Evolutionary conservation across 2,329 filamentous ascomycete species (phyloP).

Genomic region (Cercospora sojina): DNA sequence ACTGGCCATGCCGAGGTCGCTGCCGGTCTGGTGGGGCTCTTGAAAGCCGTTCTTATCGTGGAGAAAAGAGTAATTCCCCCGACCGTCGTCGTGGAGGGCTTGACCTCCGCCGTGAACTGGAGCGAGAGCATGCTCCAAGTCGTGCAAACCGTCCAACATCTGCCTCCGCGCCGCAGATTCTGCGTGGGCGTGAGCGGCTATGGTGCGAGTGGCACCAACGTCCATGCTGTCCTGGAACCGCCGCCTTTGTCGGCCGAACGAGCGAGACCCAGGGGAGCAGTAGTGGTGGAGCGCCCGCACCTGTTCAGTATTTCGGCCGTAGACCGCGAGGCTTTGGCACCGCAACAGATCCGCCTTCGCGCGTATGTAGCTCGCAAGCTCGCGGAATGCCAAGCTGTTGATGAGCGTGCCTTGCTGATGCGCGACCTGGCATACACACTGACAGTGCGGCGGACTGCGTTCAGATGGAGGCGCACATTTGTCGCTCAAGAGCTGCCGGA

Average conservation of each 20-base stretch:
- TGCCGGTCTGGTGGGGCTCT: constrained; percentile 23
- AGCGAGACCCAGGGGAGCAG: not conserved
- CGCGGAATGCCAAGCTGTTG: not conserved
- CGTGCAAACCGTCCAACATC: not conserved
- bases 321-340: too few species aligned
- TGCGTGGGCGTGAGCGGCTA: constrained; percentile 17
- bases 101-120: constrained; percentile 16
- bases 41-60: constrained; percentile 31
- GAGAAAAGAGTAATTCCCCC: constrained; percentile 30
- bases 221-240: constrained; percentile 17
- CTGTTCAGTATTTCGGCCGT: too few species aligned
- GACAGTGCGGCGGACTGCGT: not conserved
- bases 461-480: not conserved
- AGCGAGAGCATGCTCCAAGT: not conserved
- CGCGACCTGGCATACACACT: constrained; percentile 13
- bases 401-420: not conserved
- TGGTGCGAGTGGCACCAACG: constrained; percentile 21
- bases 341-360: not conserved
- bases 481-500: too few species aligned
- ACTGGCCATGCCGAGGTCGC: constrained; percentile 16
- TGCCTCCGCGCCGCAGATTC: constrained; percentile 40
- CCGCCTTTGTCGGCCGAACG: not conserved
- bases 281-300: too few species aligned
- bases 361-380: not conserved
- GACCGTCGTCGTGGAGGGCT: constrained; percentile 27